Conservation (phyloP, 345 rosid species). For the Dimocarpus longan region DNA sequence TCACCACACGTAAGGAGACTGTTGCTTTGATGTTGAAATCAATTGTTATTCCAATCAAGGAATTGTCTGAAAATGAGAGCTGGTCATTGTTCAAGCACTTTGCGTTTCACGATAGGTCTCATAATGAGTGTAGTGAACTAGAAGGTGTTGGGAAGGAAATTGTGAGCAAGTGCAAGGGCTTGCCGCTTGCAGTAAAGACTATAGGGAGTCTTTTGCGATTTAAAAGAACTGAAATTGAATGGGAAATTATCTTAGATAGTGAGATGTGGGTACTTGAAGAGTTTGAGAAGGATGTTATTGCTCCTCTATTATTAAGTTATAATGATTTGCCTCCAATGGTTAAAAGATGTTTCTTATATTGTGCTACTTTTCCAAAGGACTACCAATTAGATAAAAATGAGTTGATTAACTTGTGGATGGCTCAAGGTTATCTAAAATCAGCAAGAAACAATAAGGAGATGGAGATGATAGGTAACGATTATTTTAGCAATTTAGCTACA, state of each 20-base stretch:
- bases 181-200: background rate
- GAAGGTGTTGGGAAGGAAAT: background rate
- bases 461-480: background rate
- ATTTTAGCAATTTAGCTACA: too few relatives aligned
- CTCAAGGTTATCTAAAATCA: background rate
- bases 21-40: too few relatives aligned
- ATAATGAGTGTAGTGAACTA: background rate
- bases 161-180: background rate
- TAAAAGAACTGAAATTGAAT: background rate
- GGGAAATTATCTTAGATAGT: background rate
- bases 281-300: background rate
- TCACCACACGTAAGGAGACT: too few relatives aligned
- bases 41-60: too few relatives aligned
- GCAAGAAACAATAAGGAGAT: background rate
- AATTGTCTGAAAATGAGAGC: background rate
- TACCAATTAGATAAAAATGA: background rate
- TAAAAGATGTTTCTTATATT: background rate
- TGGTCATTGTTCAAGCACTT: background rate
- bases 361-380: background rate
- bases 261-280: background rate
- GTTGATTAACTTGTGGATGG: background rate
- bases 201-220: background rate
- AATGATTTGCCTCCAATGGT: background rate
- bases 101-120: background rate
- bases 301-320: background rate